These are phyloP conservation scores for Pisolithus orientalis DNA, from an alignment of 768 basidiomycete genomes.

Conservation along the genomic window DNA sequence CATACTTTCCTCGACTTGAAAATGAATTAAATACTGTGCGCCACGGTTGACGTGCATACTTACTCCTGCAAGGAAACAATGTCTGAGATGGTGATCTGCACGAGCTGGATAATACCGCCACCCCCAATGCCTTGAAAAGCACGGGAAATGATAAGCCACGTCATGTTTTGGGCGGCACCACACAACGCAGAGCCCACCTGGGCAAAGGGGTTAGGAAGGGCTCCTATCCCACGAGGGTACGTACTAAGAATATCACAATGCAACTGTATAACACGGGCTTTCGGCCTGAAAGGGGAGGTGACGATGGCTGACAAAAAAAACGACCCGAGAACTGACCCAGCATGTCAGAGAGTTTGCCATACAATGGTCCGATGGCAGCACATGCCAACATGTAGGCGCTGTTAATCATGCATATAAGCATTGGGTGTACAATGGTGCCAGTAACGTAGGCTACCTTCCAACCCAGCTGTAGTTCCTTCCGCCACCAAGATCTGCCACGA, in stretches of 20 bases:
- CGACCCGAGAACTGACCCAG: constrained; percentile 20
- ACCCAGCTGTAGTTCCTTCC: constrained; percentile 68
- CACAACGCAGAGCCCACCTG: constrained; percentile 80
- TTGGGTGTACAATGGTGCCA: neutral
- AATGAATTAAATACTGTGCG: neutral
- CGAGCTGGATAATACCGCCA: constrained; percentile 72
- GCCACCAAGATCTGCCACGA: constrained; percentile 56
- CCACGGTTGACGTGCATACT: constrained; percentile 13
- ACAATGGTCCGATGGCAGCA: constrained; percentile 61
- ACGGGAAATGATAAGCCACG: constrained; percentile 69
- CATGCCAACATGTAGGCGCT: constrained; percentile 74
- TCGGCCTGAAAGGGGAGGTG: constrained; percentile 40
- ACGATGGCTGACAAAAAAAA: neutral
- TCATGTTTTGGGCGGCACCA: constrained; percentile 74
- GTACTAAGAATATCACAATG: constrained; percentile 63
- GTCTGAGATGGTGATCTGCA: constrained; percentile 75
- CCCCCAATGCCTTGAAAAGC: constrained; percentile 83
- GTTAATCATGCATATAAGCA: neutral
- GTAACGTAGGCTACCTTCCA: constrained; percentile 42
- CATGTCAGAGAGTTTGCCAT: constrained; percentile 71
- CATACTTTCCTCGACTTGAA: constrained; percentile 68
- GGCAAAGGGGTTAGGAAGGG: too few species aligned
- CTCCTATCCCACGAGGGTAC: constrained; percentile 7
- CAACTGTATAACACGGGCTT: constrained; percentile 66
- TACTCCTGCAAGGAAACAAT: constrained; percentile 78